Evolutionary conservation across 2,329 filamentous ascomycete species (phyloP).

Genomic region (Eutypa lata): DNA sequence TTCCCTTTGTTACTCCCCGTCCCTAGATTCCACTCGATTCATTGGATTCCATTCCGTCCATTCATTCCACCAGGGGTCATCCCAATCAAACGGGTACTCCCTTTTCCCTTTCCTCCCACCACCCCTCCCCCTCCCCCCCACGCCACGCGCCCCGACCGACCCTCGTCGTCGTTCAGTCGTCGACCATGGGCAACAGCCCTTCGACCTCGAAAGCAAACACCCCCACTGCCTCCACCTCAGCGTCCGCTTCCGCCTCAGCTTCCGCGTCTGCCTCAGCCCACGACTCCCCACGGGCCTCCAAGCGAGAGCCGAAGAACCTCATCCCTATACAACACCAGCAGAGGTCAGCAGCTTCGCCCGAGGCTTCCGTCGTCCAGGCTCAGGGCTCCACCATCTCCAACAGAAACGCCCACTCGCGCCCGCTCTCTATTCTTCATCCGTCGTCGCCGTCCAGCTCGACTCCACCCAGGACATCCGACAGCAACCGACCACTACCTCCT

Average conservation of each 20-base stretch:
- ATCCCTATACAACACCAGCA: slow-evolving; percentile 52
- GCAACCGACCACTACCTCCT: slow-evolving; percentile 31
- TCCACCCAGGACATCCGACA: slow-evolving; percentile 23
- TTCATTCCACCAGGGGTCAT: background rate
- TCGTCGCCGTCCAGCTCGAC: slow-evolving; percentile 38
- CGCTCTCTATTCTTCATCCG: slow-evolving; percentile 47
- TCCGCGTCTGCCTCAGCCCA: slow-evolving; percentile 16
- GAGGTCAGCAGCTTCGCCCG: slow-evolving; percentile 56
- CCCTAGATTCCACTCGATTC: background rate
- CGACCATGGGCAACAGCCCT: slow-evolving; percentile 44
- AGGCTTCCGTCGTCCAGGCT: slow-evolving; percentile 60
- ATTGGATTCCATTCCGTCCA: background rate
- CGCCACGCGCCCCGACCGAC: slow-evolving; percentile 2
- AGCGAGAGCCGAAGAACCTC: slow-evolving; percentile 48
- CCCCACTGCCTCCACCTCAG: slow-evolving; percentile 22
- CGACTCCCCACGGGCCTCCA: slow-evolving; percentile 33
- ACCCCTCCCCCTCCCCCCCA: slow-evolving; percentile 13
- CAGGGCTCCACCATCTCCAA: slow-evolving; percentile 51
- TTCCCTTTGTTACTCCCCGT: background rate
- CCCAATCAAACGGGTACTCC: background rate
- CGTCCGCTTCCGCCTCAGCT: slow-evolving; percentile 30
- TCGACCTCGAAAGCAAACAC: slow-evolving; percentile 36
- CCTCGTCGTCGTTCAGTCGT: slow-evolving; percentile 3
- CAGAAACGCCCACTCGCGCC: slow-evolving; percentile 45
- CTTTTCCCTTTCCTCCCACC: background rate